phyloP scores from a whole-genome alignment of 2,329 filamentous ascomycete genomes.

The Penicillium sp. region DNA sequence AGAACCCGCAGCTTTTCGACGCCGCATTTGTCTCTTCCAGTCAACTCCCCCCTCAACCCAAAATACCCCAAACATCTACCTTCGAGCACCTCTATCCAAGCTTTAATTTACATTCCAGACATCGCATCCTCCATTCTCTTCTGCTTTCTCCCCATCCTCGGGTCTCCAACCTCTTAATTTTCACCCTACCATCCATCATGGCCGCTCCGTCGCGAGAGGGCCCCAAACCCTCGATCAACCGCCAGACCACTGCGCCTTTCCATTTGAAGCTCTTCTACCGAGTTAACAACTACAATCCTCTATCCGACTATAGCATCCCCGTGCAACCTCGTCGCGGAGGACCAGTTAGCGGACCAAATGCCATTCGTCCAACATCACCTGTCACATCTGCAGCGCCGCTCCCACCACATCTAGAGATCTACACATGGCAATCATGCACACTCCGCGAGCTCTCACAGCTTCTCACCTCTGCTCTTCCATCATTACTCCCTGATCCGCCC shows the following conservation, averaged over 20 bases:
- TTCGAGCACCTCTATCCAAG: background rate
- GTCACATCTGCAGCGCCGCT: constrained; percentile 60
- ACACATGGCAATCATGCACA: constrained; percentile 81
- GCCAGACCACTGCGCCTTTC: constrained; percentile 73
- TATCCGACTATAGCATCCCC: constrained; percentile 41
- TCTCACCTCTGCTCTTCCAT: constrained; percentile 66
- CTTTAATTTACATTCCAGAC: background rate
- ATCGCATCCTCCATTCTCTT: background rate
- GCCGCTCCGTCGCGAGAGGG: constrained; percentile 28
- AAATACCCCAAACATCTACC: background rate
- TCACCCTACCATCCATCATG: constrained; percentile 10
- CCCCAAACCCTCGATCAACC: constrained; percentile 54
- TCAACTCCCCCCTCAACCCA: constrained; percentile 5
- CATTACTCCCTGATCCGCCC: constrained; percentile 68
- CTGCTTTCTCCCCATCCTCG: background rate
- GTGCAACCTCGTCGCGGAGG: constrained; percentile 24
- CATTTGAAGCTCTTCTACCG: constrained; percentile 83
- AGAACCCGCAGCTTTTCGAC: constrained; percentile 15
- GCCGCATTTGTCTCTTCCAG: constrained; percentile 14
- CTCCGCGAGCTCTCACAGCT: constrained; percentile 77
- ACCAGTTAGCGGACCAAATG: constrained; percentile 42
- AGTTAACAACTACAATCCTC: constrained; percentile 65
- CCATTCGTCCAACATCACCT: constrained; percentile 30
- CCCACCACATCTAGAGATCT: constrained; percentile 70
- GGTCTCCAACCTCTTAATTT: background rate